These are phyloP conservation scores for Vitis hybrid DNA, from an alignment of 177 flowering plant genomes.

Conservation along the genomic window DNA sequence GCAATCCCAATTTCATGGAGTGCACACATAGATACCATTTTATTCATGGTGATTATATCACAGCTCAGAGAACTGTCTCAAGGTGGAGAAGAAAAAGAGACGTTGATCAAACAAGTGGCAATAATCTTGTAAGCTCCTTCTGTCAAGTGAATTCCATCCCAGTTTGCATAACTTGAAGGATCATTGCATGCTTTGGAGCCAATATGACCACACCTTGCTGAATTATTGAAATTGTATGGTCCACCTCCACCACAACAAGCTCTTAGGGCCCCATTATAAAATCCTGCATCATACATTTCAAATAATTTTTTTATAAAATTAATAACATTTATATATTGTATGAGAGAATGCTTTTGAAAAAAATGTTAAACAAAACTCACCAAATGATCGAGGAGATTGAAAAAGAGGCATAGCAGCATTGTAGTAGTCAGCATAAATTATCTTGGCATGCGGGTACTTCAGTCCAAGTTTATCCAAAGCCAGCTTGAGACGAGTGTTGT, in stretches of 20 bases:
- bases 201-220: conserved; percentile 42
- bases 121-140: conserved; percentile 50
- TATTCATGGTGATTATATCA: background rate
- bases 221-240: conserved; percentile 46
- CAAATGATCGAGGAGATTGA: conserved; percentile 34
- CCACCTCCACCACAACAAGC: conserved; percentile 75
- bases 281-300: conserved; percentile 29
- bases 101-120: conserved; percentile 32
- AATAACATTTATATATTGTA: no score
- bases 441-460: conserved; percentile 44
- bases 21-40: conserved; percentile 7
- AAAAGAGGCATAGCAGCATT: conserved; percentile 35
- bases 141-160: conserved; percentile 74
- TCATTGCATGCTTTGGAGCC: conserved; percentile 40
- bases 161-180: conserved; percentile 38
- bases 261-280: conserved; percentile 22
- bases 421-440: conserved; percentile 67
- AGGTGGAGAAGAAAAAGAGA: conserved; percentile 30
- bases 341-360: background rate
- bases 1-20: background rate
- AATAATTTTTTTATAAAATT: no score
- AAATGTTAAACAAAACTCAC: conserved; percentile 16
- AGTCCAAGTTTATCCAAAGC: conserved; percentile 32
- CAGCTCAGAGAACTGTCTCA: background rate
- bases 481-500: conserved; percentile 40